A percentile compares a stretch with the other conserved stretches of the same genome.
Evolutionary conservation across 1,284 basidiomycete species (phyloP).

Genomic region (Puccinia coronata): DNA sequence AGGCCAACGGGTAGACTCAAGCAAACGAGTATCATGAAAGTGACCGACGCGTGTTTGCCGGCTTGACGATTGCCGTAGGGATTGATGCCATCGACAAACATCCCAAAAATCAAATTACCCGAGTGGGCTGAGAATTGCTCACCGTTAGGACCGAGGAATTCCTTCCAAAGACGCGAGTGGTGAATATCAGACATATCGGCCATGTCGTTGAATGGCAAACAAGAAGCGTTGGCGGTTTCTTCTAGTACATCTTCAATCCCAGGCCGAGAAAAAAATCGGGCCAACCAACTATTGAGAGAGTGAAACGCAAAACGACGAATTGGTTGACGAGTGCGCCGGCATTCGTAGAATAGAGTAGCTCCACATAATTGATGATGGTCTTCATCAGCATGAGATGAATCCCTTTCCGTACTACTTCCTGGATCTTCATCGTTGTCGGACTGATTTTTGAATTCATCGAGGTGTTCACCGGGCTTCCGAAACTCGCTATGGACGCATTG

Average conservation of each 20-base stretch:
- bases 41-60: constrained; percentile 30
- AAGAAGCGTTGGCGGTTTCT: background rate
- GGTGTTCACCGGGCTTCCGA: background rate
- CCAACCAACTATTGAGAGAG: constrained; percentile 20
- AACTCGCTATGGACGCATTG: background rate
- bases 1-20: constrained; percentile 54
- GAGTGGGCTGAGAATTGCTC: background rate
- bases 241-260: constrained; percentile 26
- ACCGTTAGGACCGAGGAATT: constrained; percentile 21
- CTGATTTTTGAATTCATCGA: background rate
- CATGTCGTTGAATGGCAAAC: background rate
- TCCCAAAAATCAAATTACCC: constrained; percentile 7
- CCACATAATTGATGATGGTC: background rate
- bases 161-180: constrained; percentile 25
- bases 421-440: background rate
- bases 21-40: constrained; percentile 19
- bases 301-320: constrained; percentile 11
- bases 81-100: constrained; percentile 38
- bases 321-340: background rate
- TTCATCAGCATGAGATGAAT: background rate
- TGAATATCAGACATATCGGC: constrained; percentile 21
- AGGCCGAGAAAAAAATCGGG: constrained; percentile 4
- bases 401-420: background rate
- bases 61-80: constrained; percentile 25
- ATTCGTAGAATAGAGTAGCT: background rate